Evolutionary conservation across 768 basidiomycete genomes (phyloP).

Genomic region (Kwoniella pini): DNA sequence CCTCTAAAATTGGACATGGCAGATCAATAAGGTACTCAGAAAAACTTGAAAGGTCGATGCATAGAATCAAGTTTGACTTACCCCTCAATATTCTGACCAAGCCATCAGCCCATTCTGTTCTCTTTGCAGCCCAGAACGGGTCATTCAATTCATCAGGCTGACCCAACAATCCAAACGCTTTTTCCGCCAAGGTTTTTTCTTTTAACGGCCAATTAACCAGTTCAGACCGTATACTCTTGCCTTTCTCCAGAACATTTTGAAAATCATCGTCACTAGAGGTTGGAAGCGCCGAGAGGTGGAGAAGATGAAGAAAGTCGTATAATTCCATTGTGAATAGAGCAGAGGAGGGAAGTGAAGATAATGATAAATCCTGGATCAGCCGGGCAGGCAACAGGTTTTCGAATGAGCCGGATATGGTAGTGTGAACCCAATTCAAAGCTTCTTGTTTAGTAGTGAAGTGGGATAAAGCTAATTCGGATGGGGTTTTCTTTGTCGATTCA

Average conservation of each 20-base stretch:
- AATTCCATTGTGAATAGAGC: neutral
- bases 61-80: too few relatives aligned
- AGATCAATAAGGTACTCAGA: neutral
- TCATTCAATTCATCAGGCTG: neutral
- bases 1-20: neutral
- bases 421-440: constrained; percentile 3
- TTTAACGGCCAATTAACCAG: neutral
- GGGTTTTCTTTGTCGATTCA: neutral
- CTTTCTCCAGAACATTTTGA: neutral
- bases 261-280: neutral
- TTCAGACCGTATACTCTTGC: neutral
- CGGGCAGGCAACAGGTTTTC: neutral
- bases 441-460: constrained; percentile 2
- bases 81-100: constrained; percentile 61
- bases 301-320: constrained; percentile 7
- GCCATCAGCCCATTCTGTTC: constrained; percentile 69
- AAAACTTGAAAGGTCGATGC: neutral
- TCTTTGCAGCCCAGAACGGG: constrained; percentile 67
- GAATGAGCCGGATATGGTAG: neutral
- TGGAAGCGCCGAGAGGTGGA: neutral
- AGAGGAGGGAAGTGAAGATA: neutral
- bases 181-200: neutral
- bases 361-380: neutral
- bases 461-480: neutral
- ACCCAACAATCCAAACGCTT: constrained; percentile 16